Conservation (phyloP, 345 rosid species). For the Stellera chamaejasme region DNA sequence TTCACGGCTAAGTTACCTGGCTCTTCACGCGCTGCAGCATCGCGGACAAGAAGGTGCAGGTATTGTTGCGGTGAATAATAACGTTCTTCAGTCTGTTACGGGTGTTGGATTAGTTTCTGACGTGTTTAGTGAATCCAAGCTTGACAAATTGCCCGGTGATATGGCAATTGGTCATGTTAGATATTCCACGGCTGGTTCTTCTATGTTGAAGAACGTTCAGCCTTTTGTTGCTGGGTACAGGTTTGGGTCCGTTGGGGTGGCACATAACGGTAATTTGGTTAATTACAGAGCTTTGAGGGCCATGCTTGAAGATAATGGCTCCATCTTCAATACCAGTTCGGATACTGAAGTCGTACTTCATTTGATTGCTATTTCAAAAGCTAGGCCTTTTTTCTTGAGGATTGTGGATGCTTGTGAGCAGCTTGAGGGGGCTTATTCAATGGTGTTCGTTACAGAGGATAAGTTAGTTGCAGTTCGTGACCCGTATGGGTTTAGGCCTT, state of each 20-base stretch:
- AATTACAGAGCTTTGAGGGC: constrained; percentile 62
- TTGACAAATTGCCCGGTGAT: constrained; percentile 78
- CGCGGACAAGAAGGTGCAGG: constrained; percentile 99
- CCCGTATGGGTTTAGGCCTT: constrained; percentile 81
- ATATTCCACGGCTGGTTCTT: constrained; percentile 90
- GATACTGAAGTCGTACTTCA: constrained; percentile 99
- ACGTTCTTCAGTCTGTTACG: constrained; percentile 73
- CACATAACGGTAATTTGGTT: constrained; percentile 90
- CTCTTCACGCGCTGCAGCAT: constrained; percentile 92
- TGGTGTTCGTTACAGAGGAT: constrained; percentile 92
- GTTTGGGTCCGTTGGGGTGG: constrained; percentile 90
- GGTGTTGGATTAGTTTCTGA: constrained; percentile 96
- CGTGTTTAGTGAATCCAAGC: constrained; percentile 79
- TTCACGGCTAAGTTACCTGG: constrained; percentile 82
- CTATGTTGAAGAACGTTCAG: constrained; percentile 95
- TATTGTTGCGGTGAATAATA: constrained; percentile 67
- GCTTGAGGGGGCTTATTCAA: constrained; percentile 83
- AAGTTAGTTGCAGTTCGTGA: constrained; percentile 93
- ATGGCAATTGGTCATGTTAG: constrained; percentile 89
- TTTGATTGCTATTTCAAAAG: constrained; percentile 85
- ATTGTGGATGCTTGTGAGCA: constrained; percentile 92
- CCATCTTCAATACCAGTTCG: constrained; percentile 85
- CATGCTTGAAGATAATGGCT: constrained; percentile 74
- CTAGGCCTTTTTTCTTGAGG: constrained; percentile 78
- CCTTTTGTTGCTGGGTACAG: constrained; percentile 95